Evolutionary conservation across 441 rosid genomes (phyloP).

Genomic region (Erysimum cheiri): DNA sequence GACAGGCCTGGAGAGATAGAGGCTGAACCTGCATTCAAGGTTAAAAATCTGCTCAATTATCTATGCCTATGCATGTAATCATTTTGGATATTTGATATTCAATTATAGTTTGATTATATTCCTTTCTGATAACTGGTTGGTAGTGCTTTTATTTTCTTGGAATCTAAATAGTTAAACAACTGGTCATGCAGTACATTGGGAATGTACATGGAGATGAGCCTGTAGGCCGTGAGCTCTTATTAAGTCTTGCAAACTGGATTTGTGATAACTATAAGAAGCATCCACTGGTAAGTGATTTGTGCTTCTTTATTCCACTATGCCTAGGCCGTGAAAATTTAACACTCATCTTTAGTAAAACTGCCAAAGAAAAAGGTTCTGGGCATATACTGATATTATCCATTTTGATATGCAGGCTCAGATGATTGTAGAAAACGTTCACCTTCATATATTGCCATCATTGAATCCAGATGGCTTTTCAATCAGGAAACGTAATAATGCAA

Average conservation of each 20-base stretch:
- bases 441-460: slow-evolving; percentile 93
- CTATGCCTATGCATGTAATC: not conserved
- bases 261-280: slow-evolving; percentile 81
- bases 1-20: slow-evolving; percentile 87
- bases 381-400: slow-evolving; percentile 28
- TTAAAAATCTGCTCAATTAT: slow-evolving; percentile 37
- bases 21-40: slow-evolving; percentile 98
- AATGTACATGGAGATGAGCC: slow-evolving; percentile 99
- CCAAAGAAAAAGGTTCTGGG: slow-evolving; percentile 1
- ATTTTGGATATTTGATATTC: not conserved
- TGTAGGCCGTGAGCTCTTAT: slow-evolving; percentile 84
- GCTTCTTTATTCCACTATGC: not conserved
- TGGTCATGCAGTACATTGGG: slow-evolving; percentile 75
- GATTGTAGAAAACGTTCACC: slow-evolving; percentile 86
- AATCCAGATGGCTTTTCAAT: slow-evolving; percentile 93
- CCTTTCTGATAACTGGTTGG: not conserved
- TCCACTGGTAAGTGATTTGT: slow-evolving; percentile 65
- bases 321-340: not conserved
- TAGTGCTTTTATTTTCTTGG: slow-evolving; percentile 16
- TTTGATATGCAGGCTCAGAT: slow-evolving; percentile 61
- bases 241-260: slow-evolving; percentile 90
- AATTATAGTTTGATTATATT: not conserved
- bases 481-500: slow-evolving; percentile 83
- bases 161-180: slow-evolving; percentile 36
- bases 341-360: slow-evolving; percentile 2